Conservation (phyloP, 2,329 filamentous ascomycete species). For the Cladophialophora carrionii region DNA sequence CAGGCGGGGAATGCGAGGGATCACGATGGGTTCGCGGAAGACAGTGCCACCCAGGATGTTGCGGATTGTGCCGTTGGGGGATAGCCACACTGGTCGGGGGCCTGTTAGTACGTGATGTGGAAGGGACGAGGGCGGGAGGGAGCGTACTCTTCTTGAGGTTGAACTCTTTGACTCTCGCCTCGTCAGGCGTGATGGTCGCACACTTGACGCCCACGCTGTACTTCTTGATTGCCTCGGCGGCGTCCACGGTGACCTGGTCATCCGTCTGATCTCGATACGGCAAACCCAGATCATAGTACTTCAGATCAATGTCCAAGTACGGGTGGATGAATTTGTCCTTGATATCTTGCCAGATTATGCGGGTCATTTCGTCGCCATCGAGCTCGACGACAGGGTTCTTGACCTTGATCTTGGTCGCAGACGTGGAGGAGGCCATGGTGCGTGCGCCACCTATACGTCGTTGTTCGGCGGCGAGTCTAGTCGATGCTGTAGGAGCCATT, state of each 20-base stretch:
- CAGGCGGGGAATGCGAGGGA: conserved; percentile 86
- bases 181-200: conserved; percentile 97
- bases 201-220: conserved; percentile 99
- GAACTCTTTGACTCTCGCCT: conserved; percentile 95
- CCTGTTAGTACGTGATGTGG: conserved; percentile 20
- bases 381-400: conserved; percentile 98
- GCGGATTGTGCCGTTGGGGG: conserved; percentile 85
- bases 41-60: conserved; percentile 85
- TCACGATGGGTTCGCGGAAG: conserved; percentile 98
- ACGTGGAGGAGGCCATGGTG: conserved; percentile 49
- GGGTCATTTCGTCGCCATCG: conserved; percentile 93
- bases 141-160: conserved; percentile 92
- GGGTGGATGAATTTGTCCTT: conserved; percentile 74
- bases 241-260: conserved; percentile 92
- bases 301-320: conserved; percentile 95
- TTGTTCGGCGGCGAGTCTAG: conserved; percentile 35
- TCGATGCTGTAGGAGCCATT: conserved; percentile 29
- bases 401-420: conserved; percentile 89
- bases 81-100: conserved; percentile 79
- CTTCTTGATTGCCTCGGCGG: conserved; percentile 97
- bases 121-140: conserved; percentile 11
- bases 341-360: conserved; percentile 99
- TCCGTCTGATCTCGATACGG: conserved; percentile 95
- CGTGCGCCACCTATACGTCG: conserved; percentile 40
- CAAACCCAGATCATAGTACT: conserved; percentile 95